Conservation (phyloP, 202 grass and related monocot species). For the Cymbopogon flexuosus region DNA sequence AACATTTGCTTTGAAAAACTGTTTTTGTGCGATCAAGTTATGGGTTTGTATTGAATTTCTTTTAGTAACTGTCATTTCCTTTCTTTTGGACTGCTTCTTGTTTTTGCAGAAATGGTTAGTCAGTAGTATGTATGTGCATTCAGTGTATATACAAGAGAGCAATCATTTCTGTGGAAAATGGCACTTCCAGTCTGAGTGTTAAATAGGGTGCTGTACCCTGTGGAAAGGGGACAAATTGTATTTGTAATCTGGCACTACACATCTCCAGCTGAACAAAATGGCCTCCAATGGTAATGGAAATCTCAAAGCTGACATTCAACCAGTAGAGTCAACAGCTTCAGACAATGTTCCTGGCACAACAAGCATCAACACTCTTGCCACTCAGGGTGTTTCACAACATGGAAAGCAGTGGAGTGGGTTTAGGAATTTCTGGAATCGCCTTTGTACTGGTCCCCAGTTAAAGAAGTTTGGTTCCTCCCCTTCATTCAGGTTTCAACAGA, state of each 20-base stretch:
- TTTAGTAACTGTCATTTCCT: not conserved
- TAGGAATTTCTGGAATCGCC: conserved; percentile 26
- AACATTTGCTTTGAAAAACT: not conserved
- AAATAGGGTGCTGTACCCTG: not conserved
- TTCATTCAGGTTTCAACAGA: conserved; percentile 68
- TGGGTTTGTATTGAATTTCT: not conserved
- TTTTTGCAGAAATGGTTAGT: conserved; percentile 31
- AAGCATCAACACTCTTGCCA: conserved; percentile 1
- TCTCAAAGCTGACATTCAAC: conserved; percentile 40
- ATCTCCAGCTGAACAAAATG: conserved; percentile 39
- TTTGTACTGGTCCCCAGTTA: conserved; percentile 37
- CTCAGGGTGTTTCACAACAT: conserved; percentile 21
- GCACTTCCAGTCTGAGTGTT: not conserved
- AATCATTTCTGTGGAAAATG: conserved; percentile 1
- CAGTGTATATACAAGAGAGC: not conserved
- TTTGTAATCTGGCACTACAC: conserved; percentile 1
- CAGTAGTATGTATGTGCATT: conserved; percentile 11
- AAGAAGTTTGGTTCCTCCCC: conserved; percentile 57
- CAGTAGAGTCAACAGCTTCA: conserved; percentile 19
- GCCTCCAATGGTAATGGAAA: conserved; percentile 41
- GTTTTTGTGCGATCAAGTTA: not conserved
- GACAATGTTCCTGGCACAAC: conserved; percentile 24
- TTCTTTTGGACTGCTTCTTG: conserved; percentile 2
- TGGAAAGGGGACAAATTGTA: not conserved
- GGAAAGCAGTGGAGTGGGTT: conserved; percentile 30